A percentile compares a stretch with the other conserved stretches of the same genome.
Evolutionary conservation across 1,284 basidiomycete species (phyloP).

Genomic region (Sporisorium sorghi): DNA sequence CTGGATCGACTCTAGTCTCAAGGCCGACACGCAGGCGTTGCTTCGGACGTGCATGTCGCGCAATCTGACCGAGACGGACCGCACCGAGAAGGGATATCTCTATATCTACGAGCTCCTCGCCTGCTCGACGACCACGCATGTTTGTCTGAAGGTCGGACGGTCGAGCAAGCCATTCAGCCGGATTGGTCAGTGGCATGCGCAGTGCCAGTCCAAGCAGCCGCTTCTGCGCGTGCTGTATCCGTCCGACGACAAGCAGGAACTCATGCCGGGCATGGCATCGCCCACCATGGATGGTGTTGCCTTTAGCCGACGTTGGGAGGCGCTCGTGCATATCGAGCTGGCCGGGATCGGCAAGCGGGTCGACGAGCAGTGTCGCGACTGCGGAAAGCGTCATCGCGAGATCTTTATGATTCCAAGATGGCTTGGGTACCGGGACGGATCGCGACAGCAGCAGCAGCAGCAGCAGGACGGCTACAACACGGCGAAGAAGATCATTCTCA

Average conservation of each 20-base stretch:
- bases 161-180: conserved; percentile 47
- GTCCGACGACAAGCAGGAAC: conserved; percentile 16
- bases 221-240: conserved; percentile 36
- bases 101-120: conserved; percentile 59
- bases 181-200: conserved; percentile 45
- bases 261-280: conserved; percentile 34
- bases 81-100: conserved; percentile 43
- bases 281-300: conserved; percentile 17
- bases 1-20: conserved; percentile 15
- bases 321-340: conserved; percentile 53
- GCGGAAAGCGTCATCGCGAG: conserved; percentile 46
- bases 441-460: too few species aligned
- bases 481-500: conserved; percentile 17
- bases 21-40: conserved; percentile 33
- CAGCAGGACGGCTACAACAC: conserved; percentile 26
- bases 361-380: conserved; percentile 45
- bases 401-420: conserved; percentile 52
- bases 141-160: conserved; percentile 55
- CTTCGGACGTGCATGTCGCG: conserved; percentile 38
- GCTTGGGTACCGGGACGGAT: neutral
- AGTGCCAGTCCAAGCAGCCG: conserved; percentile 51
- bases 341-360: conserved; percentile 24
- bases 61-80: conserved; percentile 21
- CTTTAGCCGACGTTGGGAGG: conserved; percentile 54
- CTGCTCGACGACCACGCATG: conserved; percentile 18